A percentile compares a stretch with the other conserved stretches of the same genome.
phyloP scores from a whole-genome alignment of 805 yeast species.

The Candida boleticola region DNA sequence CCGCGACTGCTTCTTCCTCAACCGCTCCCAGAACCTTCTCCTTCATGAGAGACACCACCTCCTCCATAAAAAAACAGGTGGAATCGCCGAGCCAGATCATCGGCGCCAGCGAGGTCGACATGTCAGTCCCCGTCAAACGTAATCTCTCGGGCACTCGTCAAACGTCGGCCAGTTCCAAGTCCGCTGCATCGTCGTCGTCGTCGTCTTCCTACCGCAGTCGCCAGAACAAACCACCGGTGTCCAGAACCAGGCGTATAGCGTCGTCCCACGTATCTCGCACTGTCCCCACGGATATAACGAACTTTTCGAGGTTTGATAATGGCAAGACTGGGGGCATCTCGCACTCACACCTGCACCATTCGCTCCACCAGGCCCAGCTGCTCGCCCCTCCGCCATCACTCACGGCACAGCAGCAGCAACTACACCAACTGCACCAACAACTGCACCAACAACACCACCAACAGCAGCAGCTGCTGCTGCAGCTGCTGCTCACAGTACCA shows the following conservation, averaged over 20 bases:
- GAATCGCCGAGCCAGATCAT: background rate
- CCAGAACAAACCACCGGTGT: background rate
- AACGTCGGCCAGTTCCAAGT: background rate
- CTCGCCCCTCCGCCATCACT: too few relatives aligned
- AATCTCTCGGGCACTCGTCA: background rate
- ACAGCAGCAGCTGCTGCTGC: too few relatives aligned
- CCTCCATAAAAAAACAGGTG: constrained; percentile 28
- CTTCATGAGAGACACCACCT: constrained; percentile 41
- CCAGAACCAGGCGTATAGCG: background rate
- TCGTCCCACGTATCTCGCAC: constrained; percentile 1
- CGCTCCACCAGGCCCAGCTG: background rate
- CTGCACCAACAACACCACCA: too few relatives aligned
- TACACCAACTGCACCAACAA: too few relatives aligned
- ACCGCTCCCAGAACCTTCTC: constrained; percentile 17
- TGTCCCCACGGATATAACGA: background rate
- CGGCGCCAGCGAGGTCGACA: background rate
- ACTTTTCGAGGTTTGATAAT: background rate
- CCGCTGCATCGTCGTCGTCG: background rate
- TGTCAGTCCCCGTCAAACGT: background rate
- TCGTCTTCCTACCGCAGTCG: background rate
- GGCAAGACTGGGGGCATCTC: background rate
- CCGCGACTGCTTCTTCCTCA: background rate
- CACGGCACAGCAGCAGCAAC: background rate
- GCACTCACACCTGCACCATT: background rate
- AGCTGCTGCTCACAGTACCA: too few relatives aligned